These are phyloP conservation scores for Auriscalpium vulgare DNA, from an alignment of 768 basidiomycete genomes.

Conservation along the genomic window DNA sequence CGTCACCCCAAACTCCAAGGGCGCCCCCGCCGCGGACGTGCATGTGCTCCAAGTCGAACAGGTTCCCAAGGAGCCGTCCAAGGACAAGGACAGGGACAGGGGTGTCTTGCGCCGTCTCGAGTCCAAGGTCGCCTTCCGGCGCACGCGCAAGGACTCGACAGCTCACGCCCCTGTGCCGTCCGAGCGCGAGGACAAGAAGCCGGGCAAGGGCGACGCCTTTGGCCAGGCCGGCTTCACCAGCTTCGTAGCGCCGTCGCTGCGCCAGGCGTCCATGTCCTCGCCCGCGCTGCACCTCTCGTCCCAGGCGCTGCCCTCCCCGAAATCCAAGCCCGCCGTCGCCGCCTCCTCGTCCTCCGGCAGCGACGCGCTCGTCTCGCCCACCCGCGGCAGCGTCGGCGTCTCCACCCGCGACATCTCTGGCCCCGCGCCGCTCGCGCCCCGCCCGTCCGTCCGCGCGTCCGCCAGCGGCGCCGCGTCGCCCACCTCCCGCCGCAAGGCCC, in stretches of 20 bases:
- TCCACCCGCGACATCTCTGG: slow-evolving; percentile 21
- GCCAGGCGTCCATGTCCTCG: slow-evolving; percentile 67
- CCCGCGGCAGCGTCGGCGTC: slow-evolving; percentile 24
- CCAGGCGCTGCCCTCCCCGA: slow-evolving; percentile 45
- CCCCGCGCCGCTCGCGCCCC: slow-evolving; percentile 25
- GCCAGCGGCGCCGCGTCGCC: slow-evolving; percentile 17
- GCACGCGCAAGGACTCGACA: slow-evolving; percentile 30
- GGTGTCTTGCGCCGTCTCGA: slow-evolving; percentile 36
- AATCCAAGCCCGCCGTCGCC: slow-evolving; percentile 39
- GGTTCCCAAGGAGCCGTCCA: background rate
- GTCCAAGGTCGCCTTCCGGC: slow-evolving; percentile 24
- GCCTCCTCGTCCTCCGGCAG: slow-evolving; percentile 40
- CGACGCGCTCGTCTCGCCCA: slow-evolving; percentile 38
- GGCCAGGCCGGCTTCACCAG: slow-evolving; percentile 47
- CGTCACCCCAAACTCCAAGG: slow-evolving; percentile 22
- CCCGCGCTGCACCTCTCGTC: slow-evolving; percentile 62
- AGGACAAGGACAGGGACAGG: slow-evolving; percentile 17
- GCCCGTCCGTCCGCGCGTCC: slow-evolving; percentile 2
- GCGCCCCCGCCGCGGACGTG: background rate
- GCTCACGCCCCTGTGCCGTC: slow-evolving; percentile 32
- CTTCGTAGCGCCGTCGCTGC: slow-evolving; percentile 59
- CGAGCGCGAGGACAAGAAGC: slow-evolving; percentile 22
- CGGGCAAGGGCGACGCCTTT: slow-evolving; percentile 14
- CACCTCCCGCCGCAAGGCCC: slow-evolving; percentile 17
- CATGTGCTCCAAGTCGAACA: background rate